A percentile compares a stretch with the other conserved stretches of the same genome.
phyloP scores from a whole-genome alignment of 1,284 basidiomycete species.

The Volvariella surrecta region DNA sequence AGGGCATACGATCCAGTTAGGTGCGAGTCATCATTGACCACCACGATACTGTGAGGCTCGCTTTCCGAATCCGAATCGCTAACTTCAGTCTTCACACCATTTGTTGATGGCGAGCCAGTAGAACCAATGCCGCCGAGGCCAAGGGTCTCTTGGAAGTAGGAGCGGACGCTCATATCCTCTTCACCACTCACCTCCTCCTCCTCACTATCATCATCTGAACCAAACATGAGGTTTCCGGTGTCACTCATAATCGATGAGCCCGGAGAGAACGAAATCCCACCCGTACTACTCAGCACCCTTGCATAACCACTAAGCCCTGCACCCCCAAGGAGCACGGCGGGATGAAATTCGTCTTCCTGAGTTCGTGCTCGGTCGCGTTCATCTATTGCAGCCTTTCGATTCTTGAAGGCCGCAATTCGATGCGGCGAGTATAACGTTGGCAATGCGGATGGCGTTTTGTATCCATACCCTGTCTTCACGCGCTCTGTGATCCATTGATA shows the following conservation, averaged over 20 bases:
- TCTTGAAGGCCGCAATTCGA: slow-evolving; percentile 51
- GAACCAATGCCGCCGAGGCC: slow-evolving; percentile 31
- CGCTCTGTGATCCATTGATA: slow-evolving; percentile 85
- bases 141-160: slow-evolving; percentile 40
- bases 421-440: slow-evolving; percentile 63
- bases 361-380: slow-evolving; percentile 46
- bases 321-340: slow-evolving; percentile 16
- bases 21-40: background rate
- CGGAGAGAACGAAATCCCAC: slow-evolving; percentile 51
- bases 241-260: slow-evolving; percentile 41
- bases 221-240: slow-evolving; percentile 47
- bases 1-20: slow-evolving; percentile 3
- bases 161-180: slow-evolving; percentile 20
- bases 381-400: slow-evolving; percentile 43
- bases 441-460: slow-evolving; percentile 57
- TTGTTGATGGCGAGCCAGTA: slow-evolving; percentile 41
- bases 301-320: slow-evolving; percentile 31
- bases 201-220: slow-evolving; percentile 41
- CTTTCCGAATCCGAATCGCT: slow-evolving; percentile 15
- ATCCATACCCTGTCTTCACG: slow-evolving; percentile 68
- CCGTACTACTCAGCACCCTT: slow-evolving; percentile 37
- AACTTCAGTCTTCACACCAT: slow-evolving; percentile 55
- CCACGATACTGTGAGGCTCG: slow-evolving; percentile 8
- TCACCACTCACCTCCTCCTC: slow-evolving; percentile 39
- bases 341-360: slow-evolving; percentile 14